A percentile compares a stretch with the other conserved stretches of the same genome.
phyloP scores from a whole-genome alignment of 257 asterid species.

The Scutellaria barbata region DNA sequence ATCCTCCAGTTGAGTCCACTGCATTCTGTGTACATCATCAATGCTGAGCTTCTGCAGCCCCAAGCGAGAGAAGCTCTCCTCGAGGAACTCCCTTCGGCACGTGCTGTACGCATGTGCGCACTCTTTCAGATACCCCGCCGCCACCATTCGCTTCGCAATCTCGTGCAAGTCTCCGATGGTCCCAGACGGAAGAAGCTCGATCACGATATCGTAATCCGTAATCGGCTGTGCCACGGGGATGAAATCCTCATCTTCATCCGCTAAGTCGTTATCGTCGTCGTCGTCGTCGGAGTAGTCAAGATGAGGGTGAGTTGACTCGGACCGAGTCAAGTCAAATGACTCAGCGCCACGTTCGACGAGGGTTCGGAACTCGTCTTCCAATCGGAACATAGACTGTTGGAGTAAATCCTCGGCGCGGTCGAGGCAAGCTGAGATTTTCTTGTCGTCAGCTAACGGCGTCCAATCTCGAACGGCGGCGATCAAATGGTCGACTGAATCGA shows the following conservation, averaged over 20 bases:
- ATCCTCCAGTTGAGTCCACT: constrained; percentile 84
- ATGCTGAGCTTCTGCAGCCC: constrained; percentile 85
- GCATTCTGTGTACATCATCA: constrained; percentile 89
- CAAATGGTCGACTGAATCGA: constrained; percentile 66
- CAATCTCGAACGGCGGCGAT: constrained; percentile 63
- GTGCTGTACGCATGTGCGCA: constrained; percentile 87
- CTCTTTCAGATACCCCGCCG: constrained; percentile 89
- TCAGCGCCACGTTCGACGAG: constrained; percentile 76
- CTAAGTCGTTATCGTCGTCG: constrained; percentile 51
- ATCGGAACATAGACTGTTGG: constrained; percentile 87
- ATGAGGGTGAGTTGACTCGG: constrained; percentile 46
- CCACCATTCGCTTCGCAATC: constrained; percentile 90
- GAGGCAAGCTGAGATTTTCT: constrained; percentile 68
- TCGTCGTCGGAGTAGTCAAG: constrained; percentile 59
- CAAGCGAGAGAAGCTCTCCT: constrained; percentile 89
- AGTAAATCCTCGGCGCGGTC: constrained; percentile 91
- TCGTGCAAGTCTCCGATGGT: constrained; percentile 75
- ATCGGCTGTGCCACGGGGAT: constrained; percentile 90
- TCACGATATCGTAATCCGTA: constrained; percentile 71
- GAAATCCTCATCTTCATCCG: constrained; percentile 59
- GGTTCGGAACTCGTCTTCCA: constrained; percentile 78
- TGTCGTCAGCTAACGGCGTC: constrained; percentile 73
- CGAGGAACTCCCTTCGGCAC: constrained; percentile 81
- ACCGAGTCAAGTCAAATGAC: constrained; percentile 56
- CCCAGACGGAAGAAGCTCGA: constrained; percentile 84